A percentile compares a stretch with the other conserved stretches of the same genome.
Evolutionary conservation across 148 eudicot genomes (phyloP).

Genomic region (Vaccinium darrowii): DNA sequence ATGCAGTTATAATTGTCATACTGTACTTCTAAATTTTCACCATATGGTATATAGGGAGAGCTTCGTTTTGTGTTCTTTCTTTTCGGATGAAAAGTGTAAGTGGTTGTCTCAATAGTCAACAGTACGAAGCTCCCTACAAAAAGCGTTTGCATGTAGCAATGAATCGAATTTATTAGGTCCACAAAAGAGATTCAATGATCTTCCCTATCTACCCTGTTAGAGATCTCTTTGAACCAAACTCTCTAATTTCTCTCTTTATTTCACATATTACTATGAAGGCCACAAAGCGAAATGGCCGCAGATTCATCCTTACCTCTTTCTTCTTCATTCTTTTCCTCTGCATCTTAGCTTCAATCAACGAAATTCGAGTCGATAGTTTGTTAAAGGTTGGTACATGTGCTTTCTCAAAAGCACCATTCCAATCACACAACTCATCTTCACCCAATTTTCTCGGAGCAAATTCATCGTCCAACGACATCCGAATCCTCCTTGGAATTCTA

Average conservation of each 20-base stretch:
- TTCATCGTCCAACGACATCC: constrained; percentile 37
- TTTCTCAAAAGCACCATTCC: constrained; percentile 16
- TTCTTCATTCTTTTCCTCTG: constrained; percentile 69
- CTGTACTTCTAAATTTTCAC: too few relatives aligned
- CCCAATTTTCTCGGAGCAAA: background rate
- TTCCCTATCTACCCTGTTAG: background rate
- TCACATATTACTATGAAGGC: constrained; percentile 40
- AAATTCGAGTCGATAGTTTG: constrained; percentile 42
- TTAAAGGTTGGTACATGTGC: constrained; percentile 48
- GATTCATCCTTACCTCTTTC: constrained; percentile 61
- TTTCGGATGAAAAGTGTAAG: constrained; percentile 20
- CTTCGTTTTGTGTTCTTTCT: too few relatives aligned
- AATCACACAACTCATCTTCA: constrained; percentile 12
- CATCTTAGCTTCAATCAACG: constrained; percentile 68
- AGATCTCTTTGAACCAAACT: background rate
- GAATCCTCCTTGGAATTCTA: constrained; percentile 71
- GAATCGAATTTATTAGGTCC: background rate
- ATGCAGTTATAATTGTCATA: too few relatives aligned
- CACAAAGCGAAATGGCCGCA: constrained; percentile 29
- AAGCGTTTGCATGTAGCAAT: constrained; percentile 22
- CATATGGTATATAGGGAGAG: too few relatives aligned
- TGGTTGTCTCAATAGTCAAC: constrained; percentile 8
- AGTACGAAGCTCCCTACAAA: constrained; percentile 18
- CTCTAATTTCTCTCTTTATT: background rate
- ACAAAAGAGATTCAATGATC: background rate